These are phyloP conservation scores for Phoenix dactylifera DNA, from an alignment of 176 grass and related monocot species.

Conservation along the genomic window DNA sequence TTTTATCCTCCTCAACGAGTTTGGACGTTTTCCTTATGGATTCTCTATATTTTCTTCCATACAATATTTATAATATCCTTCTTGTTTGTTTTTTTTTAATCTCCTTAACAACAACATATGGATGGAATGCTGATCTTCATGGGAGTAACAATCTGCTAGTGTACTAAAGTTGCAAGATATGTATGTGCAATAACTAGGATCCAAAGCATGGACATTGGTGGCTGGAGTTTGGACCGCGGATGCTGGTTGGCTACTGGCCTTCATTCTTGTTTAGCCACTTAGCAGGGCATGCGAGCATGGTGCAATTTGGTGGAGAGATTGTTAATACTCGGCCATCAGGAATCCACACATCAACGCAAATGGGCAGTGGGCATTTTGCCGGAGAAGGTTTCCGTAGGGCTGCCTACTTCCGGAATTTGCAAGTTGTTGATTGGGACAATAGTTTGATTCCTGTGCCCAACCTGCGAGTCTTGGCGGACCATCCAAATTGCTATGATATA, in stretches of 20 bases:
- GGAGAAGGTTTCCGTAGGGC: slow-evolving; percentile 7
- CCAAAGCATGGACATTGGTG: slow-evolving; percentile 16
- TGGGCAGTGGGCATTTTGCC: slow-evolving; percentile 8
- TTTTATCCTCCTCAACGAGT: too few species aligned
- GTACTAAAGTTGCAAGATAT: background rate
- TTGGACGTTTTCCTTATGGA: too few species aligned
- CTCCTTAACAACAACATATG: too few species aligned
- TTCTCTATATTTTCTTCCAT: too few species aligned
- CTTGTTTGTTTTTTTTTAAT: too few species aligned
- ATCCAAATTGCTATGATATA: slow-evolving; percentile 7
- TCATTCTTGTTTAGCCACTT: slow-evolving; percentile 5
- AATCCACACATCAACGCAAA: slow-evolving; percentile 10
- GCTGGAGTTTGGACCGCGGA: slow-evolving; percentile 8
- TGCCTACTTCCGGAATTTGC: slow-evolving; percentile 12
- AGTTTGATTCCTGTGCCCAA: slow-evolving; percentile 4
- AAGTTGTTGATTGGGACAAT: slow-evolving; percentile 11
- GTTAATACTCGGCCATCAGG: background rate
- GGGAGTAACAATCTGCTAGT: too few species aligned
- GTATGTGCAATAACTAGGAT: background rate
- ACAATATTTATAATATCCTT: too few species aligned
- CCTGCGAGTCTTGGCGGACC: slow-evolving; percentile 4
- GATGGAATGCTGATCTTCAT: too few species aligned
- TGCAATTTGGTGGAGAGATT: slow-evolving; percentile 14
- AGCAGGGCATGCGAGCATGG: slow-evolving; percentile 1
- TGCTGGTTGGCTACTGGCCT: slow-evolving; percentile 14